Evolutionary conservation across 164 flowering plant species (phyloP).

Genomic region (Warburgia ugandensis): DNA sequence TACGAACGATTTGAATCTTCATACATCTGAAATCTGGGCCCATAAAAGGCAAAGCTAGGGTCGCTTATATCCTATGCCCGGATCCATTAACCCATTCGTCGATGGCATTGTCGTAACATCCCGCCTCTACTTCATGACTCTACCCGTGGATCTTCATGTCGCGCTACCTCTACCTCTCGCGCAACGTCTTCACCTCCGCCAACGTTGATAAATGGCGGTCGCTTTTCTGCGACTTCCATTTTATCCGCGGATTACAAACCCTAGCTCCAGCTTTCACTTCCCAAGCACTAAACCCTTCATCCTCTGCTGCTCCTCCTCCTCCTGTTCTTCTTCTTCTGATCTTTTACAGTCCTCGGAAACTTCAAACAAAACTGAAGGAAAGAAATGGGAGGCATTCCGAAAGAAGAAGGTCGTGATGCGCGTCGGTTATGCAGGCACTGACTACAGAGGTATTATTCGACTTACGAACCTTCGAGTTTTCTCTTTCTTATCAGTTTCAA

Average conservation of each 20-base stretch:
- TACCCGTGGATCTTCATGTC: too few species aligned
- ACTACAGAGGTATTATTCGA: slow-evolving; percentile 49
- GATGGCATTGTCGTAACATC: too few species aligned
- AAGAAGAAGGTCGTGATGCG: slow-evolving; percentile 82
- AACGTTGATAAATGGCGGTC: slow-evolving; percentile 18
- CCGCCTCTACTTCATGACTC: too few species aligned
- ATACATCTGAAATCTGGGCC: too few species aligned
- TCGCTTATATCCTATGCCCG: too few species aligned
- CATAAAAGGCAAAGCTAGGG: too few species aligned
- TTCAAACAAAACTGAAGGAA: neutral
- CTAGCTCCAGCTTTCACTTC: slow-evolving; percentile 2
- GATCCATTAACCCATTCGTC: too few species aligned
- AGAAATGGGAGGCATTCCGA: slow-evolving; percentile 47
- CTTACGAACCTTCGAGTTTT: neutral
- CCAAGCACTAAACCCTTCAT: slow-evolving; percentile 6
- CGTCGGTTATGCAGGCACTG: slow-evolving; percentile 75
- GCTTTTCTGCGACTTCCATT: slow-evolving; percentile 25
- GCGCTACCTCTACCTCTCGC: too few species aligned
- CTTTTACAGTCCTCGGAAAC: slow-evolving; percentile 1
- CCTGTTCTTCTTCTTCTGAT: slow-evolving; percentile 7
- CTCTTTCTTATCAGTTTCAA: neutral
- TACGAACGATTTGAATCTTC: too few species aligned
- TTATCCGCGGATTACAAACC: slow-evolving; percentile 14
- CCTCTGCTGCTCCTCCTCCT: neutral
- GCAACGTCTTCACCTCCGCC: too few species aligned